Conservation (phyloP, 179 eudicot species). For the Kewa caespitosa region DNA sequence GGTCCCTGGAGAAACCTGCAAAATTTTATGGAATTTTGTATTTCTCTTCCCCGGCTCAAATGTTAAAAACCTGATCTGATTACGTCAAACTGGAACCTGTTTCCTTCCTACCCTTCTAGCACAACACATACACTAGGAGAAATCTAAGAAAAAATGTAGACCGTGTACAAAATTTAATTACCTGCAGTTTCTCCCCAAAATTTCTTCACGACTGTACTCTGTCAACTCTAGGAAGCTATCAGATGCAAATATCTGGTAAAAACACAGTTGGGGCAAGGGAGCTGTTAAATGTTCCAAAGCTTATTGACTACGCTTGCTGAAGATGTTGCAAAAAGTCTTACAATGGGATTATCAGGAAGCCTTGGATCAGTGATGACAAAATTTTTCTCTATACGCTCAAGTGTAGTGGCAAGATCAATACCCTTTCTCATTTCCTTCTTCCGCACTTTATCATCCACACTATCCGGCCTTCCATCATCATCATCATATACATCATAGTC, state of each 20-base stretch:
- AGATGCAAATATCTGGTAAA: constrained; percentile 85
- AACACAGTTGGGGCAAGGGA: constrained; percentile 9
- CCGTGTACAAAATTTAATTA: constrained; percentile 9
- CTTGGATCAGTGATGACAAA: constrained; percentile 98
- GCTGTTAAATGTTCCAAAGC: not conserved
- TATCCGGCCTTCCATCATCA: constrained; percentile 64
- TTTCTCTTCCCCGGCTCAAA: not conserved
- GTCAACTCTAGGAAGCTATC: constrained; percentile 99
- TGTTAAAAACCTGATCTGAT: not conserved
- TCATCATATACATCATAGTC: constrained; percentile 26
- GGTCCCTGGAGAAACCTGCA: constrained; percentile 98
- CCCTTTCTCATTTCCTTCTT: constrained; percentile 98
- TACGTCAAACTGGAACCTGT: not conserved
- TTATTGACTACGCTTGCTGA: not conserved
- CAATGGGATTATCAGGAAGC: constrained; percentile 98
- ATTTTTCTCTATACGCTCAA: constrained; percentile 98
- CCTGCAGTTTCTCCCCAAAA: constrained; percentile 99
- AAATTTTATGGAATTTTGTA: not conserved
- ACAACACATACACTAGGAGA: not conserved
- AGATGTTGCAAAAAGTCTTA: constrained; percentile 36
- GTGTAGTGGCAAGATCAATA: constrained; percentile 96
- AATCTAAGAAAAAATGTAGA: not conserved
- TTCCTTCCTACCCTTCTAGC: not conserved
- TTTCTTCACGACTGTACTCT: constrained; percentile 95
- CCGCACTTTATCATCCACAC: constrained; percentile 88